Base-by-base conservation (phyloP, 495 filamentous ascomycete species). In the Aspergillus sparsus region DNA sequence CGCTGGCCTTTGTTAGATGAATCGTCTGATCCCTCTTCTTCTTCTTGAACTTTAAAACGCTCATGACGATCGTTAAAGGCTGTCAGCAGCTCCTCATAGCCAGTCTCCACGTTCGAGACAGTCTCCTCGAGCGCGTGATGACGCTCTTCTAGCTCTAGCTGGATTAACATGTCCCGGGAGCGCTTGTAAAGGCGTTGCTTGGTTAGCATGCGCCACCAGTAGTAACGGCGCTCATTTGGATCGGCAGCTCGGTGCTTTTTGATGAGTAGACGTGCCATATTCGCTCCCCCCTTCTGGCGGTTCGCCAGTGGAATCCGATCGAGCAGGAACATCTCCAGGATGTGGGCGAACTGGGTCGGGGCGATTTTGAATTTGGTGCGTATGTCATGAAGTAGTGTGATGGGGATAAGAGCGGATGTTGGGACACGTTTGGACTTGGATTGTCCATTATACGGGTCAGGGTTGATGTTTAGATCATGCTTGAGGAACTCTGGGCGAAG, bases 281-380 rank as follows among this genome's bases (percentile, higher is more conserved):
- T 81, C 13, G 74, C 73, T 5, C 78, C 79, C 10, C 81, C 81
- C 4, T 74, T 71, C 33, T 82, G 80, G 31, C 89, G 83, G 57
- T 91, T 80, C 11, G 78, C 73, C 8, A 77, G 66, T 0, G 91
- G 85, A 27, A 97, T 87, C 52, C 76, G 79, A 7, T 87, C 87
- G 63, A 97, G 87, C 7, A 97, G 87, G 56, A 89, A 86, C 86
- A 98, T 92, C 73, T 98, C 94, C 13, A 93, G 75, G 9, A 96
- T 80, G 34, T 93, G 85, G 33, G 80, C 80, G 72, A 97, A 97
- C 74, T 98, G 94, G n/a, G 93, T 86, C 0, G 86, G 80, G 6
- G 87, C 86, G 60, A 98, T 91, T 70, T 97, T 97, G 53, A 82
- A 80, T 41, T 83, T 74, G 7, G 72, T 71, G 18, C 90, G 88